Percentiles rank a stretch among this genome's conserved stretches.
phyloP scores from a whole-genome alignment of 208 protist species.

The Leishmania guyanensis region DNA sequence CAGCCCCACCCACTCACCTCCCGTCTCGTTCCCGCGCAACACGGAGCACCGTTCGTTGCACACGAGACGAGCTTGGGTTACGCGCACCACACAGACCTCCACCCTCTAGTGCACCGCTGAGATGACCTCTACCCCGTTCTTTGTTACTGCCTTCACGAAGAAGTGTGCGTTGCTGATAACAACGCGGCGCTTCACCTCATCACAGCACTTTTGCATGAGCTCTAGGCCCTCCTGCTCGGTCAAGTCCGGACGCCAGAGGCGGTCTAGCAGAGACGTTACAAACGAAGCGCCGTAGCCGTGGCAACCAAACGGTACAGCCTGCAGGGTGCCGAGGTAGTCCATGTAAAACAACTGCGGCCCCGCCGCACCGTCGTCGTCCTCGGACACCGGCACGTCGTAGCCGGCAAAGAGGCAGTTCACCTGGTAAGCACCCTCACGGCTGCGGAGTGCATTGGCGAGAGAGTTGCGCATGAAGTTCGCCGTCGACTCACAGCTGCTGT shows the following conservation, averaged over 20 bases:
- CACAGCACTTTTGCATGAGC: slow-evolving; percentile 94
- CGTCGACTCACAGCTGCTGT: slow-evolving; percentile 75
- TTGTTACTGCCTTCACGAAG: slow-evolving; percentile 93
- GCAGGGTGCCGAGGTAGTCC: slow-evolving; percentile 94
- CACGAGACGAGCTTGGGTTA: neutral
- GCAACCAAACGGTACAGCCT: slow-evolving; percentile 90
- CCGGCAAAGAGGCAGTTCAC: slow-evolving; percentile 93
- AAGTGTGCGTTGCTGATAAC: slow-evolving; percentile 90
- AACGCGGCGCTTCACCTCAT: slow-evolving; percentile 90
- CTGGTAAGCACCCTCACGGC: slow-evolving; percentile 81
- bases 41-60: neutral
- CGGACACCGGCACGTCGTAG: slow-evolving; percentile 82
- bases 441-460: slow-evolving; percentile 87
- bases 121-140: slow-evolving; percentile 83
- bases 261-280: slow-evolving; percentile 90
- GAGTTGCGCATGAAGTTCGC: slow-evolving; percentile 90
- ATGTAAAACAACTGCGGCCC: slow-evolving; percentile 93
- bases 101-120: slow-evolving; percentile 48
- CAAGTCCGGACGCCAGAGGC: slow-evolving; percentile 90
- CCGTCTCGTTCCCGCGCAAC: neutral
- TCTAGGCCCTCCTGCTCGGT: slow-evolving; percentile 89
- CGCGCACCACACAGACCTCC: neutral
- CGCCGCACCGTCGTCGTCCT: slow-evolving; percentile 56
- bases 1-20: neutral
- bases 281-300: slow-evolving; percentile 95